phyloP scores from a whole-genome alignment of 1,284 basidiomycete genomes.

The Melampsora americana region DNA sequence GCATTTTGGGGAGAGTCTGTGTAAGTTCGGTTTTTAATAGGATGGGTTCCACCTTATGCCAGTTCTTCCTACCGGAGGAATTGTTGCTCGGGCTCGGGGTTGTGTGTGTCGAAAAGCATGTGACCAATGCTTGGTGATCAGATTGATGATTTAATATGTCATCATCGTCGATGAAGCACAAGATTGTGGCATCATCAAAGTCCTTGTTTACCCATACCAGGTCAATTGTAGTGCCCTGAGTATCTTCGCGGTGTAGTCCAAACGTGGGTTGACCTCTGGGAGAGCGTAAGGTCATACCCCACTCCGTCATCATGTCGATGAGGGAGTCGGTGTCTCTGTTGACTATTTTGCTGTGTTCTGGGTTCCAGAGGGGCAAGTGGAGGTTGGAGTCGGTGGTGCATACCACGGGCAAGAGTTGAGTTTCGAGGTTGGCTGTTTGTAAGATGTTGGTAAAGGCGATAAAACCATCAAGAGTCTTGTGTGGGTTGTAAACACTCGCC shows the following conservation, averaged over 20 bases:
- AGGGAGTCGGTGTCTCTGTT: neutral
- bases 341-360: neutral
- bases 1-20: neutral
- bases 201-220: conserved; percentile 12
- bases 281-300: neutral
- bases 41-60: neutral
- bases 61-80: neutral
- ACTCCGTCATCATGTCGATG: neutral
- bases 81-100: neutral
- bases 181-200: neutral
- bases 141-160: conserved; percentile 14
- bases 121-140: conserved; percentile 28
- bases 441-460: neutral
- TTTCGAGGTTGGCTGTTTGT: neutral
- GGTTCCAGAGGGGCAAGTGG: conserved; percentile 2
- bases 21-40: neutral
- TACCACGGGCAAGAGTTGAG: neutral
- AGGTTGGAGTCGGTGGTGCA: conserved; percentile 21
- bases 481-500: conserved; percentile 2
- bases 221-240: conserved; percentile 1
- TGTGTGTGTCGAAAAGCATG: neutral
- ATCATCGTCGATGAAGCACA: neutral
- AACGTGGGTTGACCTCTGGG: conserved; percentile 16
- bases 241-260: neutral
- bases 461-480: neutral